Percentiles rank a stretch among this genome's conserved stretches.
Evolutionary conservation across 1,284 basidiomycete species (phyloP).

Genomic region (Ustilago crameri): DNA sequence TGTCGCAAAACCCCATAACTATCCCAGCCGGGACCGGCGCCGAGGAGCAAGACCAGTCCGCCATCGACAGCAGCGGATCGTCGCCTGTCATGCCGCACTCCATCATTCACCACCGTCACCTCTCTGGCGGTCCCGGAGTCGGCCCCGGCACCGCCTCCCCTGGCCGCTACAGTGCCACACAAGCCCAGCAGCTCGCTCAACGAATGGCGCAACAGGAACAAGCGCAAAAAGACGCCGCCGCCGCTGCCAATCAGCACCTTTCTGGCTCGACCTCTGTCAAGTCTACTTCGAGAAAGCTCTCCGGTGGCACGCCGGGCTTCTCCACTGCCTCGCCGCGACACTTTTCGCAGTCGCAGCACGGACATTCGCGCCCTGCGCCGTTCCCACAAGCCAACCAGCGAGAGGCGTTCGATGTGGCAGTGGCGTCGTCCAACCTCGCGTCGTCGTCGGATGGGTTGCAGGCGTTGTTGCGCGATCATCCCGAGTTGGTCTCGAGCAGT

Average conservation of each 20-base stretch:
- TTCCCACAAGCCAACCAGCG: constrained; percentile 52
- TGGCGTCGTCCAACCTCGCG: constrained; percentile 58
- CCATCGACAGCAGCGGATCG: constrained; percentile 33
- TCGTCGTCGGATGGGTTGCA: constrained; percentile 61
- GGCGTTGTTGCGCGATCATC: constrained; percentile 65
- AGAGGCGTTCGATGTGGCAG: constrained; percentile 56
- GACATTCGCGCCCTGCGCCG: constrained; percentile 50
- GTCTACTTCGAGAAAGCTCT: constrained; percentile 21
- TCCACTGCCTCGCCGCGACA: constrained; percentile 43
- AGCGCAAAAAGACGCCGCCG: constrained; percentile 20
- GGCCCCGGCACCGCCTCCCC: constrained; percentile 49
- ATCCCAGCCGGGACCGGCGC: constrained; percentile 4
- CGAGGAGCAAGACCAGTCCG: constrained; percentile 14
- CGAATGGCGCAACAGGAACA: constrained; percentile 39
- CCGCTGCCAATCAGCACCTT: constrained; percentile 16
- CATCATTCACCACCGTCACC: constrained; percentile 76
- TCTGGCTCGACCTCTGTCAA: constrained; percentile 35
- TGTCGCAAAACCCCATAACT: constrained; percentile 36
- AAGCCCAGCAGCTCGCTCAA: constrained; percentile 39
- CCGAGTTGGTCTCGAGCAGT: constrained; percentile 62
- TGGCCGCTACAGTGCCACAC: constrained; percentile 38
- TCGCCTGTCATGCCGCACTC: constrained; percentile 36
- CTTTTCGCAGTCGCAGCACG: constrained; percentile 39
- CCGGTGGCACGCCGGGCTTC: constrained; percentile 33
- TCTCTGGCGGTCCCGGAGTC: constrained; percentile 69